Evolutionary conservation across 116 monocot species (phyloP), one percentile per base, ranked within the genome.

Genomic region (Papilionanthe hybrid): DNA sequence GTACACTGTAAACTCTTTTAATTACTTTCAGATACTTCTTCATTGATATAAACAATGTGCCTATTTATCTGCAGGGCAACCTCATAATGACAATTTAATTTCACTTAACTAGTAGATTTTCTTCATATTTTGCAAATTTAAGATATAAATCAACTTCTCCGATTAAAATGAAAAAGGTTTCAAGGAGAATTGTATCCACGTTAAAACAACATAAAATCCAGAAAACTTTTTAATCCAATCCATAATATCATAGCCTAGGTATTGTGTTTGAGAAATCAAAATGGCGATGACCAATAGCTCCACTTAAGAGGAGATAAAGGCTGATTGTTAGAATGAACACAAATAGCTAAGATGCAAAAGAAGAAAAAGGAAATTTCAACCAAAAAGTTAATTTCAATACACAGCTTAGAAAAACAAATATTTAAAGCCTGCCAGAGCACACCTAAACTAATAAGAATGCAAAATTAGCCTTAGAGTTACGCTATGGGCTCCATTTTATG

Each of bases 401-500:
- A 69, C 29, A 37, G 37, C 69, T 37, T 15, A 69, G 37, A 30
- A 69, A 69, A 63, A 63, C 63, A 63, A 63, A 22, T 12, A 69
- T 37, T 69, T 37, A 29, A 69, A 15, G 29, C 15, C 32, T 32
- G 4, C 29, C 69, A 69, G 32, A 69, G 32, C 69, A 17, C 69
- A 69, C 69, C 29, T 37, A 23, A 63, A 63, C 25, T 22, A 69
- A 69, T 37, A 69, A 69, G 44, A n/a, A 42, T 72, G 43, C n/a
- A 32, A 73, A 73, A 73, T n/a, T 42, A 44, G 43, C 72, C 44
- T 44, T 72, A 72, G 1, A 72, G 18, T 28, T 72, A 72, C 43
- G 1, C 43, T 72, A 44, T 43, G 7, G 29, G 18, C 43, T 44
- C 17, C 72, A 42, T 3, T 44, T 72, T 42, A 72, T 10, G 41